Conservation (phyloP, 176 grass and related monocot species). For the Guadua angustifolia region DNA sequence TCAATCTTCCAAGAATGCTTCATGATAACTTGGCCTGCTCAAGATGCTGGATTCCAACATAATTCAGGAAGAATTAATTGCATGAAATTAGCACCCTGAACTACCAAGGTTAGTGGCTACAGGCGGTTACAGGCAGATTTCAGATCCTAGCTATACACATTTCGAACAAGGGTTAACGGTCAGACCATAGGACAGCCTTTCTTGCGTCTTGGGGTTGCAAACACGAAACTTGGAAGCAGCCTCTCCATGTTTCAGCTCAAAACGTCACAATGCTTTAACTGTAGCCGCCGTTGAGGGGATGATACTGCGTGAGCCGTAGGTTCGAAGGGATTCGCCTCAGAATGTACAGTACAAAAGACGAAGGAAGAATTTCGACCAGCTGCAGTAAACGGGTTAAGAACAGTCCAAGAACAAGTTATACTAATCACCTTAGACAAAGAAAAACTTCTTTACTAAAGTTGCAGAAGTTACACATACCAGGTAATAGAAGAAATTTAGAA, state of each 20-base stretch:
- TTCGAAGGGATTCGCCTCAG: conserved; percentile 80
- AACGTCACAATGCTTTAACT: neutral
- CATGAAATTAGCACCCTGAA: conserved; percentile 19
- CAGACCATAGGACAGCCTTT: neutral
- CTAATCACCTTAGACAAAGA: neutral
- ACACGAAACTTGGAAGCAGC: neutral
- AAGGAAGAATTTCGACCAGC: conserved; percentile 78
- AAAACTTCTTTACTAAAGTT: neutral
- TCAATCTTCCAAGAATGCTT: neutral
- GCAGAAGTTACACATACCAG: conserved; percentile 45
- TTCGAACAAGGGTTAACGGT: neutral
- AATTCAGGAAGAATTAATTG: neutral
- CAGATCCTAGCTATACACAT: conserved; percentile 31
- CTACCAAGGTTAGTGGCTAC: conserved; percentile 27
- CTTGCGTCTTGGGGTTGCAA: neutral
- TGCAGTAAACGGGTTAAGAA: conserved; percentile 34
- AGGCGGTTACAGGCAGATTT: neutral
- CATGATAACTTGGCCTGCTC: neutral
- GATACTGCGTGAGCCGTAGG: conserved; percentile 43
- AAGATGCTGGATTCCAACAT: neutral
- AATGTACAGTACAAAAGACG: conserved; percentile 74
- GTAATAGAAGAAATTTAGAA: conserved; percentile 84
- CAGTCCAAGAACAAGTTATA: neutral
- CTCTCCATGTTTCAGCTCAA: neutral
- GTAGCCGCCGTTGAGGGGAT: conserved; percentile 51